phyloP scores from a whole-genome alignment of 768 basidiomycete genomes.

The Trametes maxima region DNA sequence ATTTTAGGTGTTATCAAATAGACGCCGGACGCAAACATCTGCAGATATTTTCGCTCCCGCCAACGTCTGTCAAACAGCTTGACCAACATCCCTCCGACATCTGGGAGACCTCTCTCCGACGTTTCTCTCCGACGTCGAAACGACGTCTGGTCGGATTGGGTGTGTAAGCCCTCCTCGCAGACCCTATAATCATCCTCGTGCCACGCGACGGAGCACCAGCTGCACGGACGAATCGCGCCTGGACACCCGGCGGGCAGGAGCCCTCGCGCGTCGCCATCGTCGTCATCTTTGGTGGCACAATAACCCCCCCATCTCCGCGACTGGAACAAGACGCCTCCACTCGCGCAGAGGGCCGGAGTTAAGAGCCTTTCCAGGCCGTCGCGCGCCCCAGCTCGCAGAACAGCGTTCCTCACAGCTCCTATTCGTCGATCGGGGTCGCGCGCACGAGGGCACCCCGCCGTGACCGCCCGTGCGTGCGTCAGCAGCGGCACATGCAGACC shows the following conservation, averaged over 20 bases:
- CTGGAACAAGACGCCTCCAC: constrained; percentile 10
- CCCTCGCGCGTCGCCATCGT: neutral
- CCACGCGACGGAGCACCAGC: neutral
- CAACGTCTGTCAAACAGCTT: no score
- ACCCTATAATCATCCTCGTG: no score
- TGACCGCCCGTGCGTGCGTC: neutral
- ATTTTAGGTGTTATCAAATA: no score
- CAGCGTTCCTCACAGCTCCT: constrained; percentile 7
- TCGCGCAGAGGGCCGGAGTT: neutral
- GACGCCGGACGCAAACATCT: no score
- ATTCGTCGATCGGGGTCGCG: neutral
- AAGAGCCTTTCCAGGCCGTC: constrained; percentile 5
- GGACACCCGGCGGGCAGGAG: neutral
- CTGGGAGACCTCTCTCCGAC: no score
- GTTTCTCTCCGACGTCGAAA: no score
- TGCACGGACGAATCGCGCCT: neutral
- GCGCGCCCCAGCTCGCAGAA: neutral
- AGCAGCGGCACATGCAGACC: neutral
- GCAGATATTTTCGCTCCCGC: no score
- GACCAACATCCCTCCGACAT: no score
- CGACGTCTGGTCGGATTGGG: no score
- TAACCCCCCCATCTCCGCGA: constrained; percentile 3
- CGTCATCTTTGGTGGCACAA: constrained; percentile 12
- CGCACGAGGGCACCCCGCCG: neutral
- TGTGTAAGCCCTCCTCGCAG: neutral